Conservation (phyloP, 352 stramenopile genomes). For the Thalassiosira sp. region DNA sequence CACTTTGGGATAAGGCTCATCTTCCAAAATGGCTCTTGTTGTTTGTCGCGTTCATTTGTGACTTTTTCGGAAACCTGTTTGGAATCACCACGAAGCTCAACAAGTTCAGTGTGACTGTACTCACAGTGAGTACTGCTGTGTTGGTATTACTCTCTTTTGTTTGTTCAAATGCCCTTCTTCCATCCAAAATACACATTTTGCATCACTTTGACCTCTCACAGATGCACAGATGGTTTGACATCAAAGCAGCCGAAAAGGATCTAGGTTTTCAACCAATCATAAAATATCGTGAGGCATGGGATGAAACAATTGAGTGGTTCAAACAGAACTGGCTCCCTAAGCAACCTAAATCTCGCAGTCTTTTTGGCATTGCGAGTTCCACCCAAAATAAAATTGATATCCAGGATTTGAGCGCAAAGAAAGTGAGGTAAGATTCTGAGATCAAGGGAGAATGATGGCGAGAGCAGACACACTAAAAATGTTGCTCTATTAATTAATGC, state of each 20-base stretch:
- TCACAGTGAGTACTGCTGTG: too few relatives aligned
- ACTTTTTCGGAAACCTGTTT: slow-evolving; percentile 68
- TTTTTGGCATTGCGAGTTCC: slow-evolving; percentile 40
- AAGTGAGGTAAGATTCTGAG: slow-evolving; percentile 20
- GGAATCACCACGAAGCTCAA: slow-evolving; percentile 85
- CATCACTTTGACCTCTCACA: too few relatives aligned
- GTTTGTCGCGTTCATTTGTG: slow-evolving; percentile 81
- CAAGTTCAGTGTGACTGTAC: slow-evolving; percentile 87
- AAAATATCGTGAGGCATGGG: slow-evolving; percentile 85
- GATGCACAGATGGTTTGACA: slow-evolving; percentile 89
- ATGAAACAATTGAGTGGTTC: slow-evolving; percentile 87
- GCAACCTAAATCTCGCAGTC: slow-evolving; percentile 20
- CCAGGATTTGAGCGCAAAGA: slow-evolving; percentile 52
- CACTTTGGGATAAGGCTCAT: slow-evolving; percentile 83
- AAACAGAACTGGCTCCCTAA: slow-evolving; percentile 86
- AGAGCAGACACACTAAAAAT: too few relatives aligned
- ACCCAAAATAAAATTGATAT: slow-evolving; percentile 65
- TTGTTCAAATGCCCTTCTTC: too few relatives aligned
- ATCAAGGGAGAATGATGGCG: too few relatives aligned
- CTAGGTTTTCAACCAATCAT: slow-evolving; percentile 87
- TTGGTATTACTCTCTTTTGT: too few relatives aligned
- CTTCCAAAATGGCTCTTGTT: slow-evolving; percentile 84
- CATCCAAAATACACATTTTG: too few relatives aligned
- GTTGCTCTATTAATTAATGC: too few relatives aligned
- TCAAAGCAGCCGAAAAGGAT: slow-evolving; percentile 84